Base-by-base conservation (phyloP, 2,329 filamentous ascomycete species). In the Fusarium sacchari region DNA sequence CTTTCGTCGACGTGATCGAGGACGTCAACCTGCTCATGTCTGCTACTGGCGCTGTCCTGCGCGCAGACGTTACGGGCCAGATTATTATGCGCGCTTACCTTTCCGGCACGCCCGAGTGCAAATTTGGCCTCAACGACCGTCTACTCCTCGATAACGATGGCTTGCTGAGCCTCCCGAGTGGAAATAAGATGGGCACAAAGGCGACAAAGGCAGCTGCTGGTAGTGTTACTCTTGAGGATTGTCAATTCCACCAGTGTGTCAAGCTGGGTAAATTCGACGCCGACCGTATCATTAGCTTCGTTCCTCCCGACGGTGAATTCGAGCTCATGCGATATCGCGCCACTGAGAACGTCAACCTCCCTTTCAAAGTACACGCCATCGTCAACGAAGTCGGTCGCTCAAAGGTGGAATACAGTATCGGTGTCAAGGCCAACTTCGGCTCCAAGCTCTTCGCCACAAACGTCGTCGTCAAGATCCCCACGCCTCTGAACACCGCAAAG, bases 81-180 rank as follows among this genome's bases (percentile, higher is more conserved):
- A 99, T 99, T 79, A 90, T 99, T 79, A 99, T 99, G 96, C 94
- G 96, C 78, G 96, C 96, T 69, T 99, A 99, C 81, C 91, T 99
- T 32, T 94, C 94, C 26, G 96, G 97, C 39, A 99, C 95, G 3
- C 96, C 96, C 14, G 96, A 99, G 84, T 99, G 96, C 89, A 99
- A 99, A 83, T 99, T 99, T 78, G 96, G 96, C 12, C 91, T 99
- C 46, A 99, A 99, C 82, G 96, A 99, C 82, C 92, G 96, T 13
- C 88, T 99, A 8, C 89, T 98, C 3, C 88, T 99, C n/a, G 96
- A 98, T 79, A 90, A 90, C 61, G 89, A 94, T 80, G 89, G 90
- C 58, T 84, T 93, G 50, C 82, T 89, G 76, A 88, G 89, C 47
- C 85, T 92, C 11, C 91, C 91, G 28, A 92, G 90, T 64, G 94